Base-by-base conservation (phyloP, 2,329 filamentous ascomycete genomes). In the Penicillium glabrum region DNA sequence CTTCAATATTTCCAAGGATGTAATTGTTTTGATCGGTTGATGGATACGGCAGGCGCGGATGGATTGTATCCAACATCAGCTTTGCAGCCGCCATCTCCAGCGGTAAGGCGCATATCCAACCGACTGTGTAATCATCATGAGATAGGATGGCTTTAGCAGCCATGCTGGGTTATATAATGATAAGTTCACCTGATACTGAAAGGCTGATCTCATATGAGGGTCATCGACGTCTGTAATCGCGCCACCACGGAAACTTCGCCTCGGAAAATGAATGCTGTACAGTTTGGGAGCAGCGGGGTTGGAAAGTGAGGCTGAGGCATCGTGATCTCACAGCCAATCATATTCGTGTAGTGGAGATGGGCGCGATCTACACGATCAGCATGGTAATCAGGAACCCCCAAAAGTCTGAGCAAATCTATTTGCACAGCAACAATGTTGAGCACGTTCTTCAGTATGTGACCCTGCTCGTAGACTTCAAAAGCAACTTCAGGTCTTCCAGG, bases 51-150 rank as follows among this genome's bases (percentile, higher is more conserved):
- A 31, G 29, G 29, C 11, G 3, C 5, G 43, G 23, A 46, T 65
- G 63, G 23, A 31, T 43, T 39, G 58, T 27, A 45, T 67, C 63
- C 27, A 65, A 54, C 59, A 63, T 64, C 16, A 53, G 57, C 24
- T 62, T 64, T 29, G 62, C 61, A 9, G 65, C 64, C 5, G 59
- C 63, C 44, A 58, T 61, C 53, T 67, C 67, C 4, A 59, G 56
- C 5, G 62, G 58, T 26, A 65, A 46, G 24, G 61, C 54, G 39
- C 64, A 65, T 47, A 67, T 50, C 54, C 60, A 60, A 43, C 61
- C 59, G 23, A 67, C 48, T 10, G 56, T 64, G 51, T 65, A 65
- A 41, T 37, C 35, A 16, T 19, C 16, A 19, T 19, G 16, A 11
- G 35, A n/a, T 5, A n/a, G 35, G 35, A 13, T 4, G 33, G 3